phyloP scores from a whole-genome alignment of 2,329 filamentous ascomycete genomes.

The Curvularia hawaiiensis region DNA sequence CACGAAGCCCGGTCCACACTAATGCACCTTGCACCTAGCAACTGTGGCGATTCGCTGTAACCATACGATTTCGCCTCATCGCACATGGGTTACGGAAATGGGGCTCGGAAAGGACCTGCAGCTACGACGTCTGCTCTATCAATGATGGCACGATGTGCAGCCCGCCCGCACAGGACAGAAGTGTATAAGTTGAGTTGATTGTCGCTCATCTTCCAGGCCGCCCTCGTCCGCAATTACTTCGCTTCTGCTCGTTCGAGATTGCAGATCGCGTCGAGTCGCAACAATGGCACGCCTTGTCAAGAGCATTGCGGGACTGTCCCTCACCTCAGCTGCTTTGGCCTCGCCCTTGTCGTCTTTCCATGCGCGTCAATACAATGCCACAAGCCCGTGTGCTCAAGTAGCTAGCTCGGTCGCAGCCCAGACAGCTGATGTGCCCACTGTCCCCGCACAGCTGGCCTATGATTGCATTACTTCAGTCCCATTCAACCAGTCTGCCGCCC shows the following conservation, averaged over 20 bases:
- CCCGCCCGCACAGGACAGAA: background rate
- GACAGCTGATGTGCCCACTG: slow-evolving; percentile 40
- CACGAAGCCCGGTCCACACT: background rate
- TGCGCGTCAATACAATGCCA: slow-evolving; percentile 33
- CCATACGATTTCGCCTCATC: background rate
- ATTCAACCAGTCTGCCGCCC: slow-evolving; percentile 50
- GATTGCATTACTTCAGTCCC: slow-evolving; percentile 54
- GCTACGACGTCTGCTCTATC: no score
- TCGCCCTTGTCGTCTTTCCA: slow-evolving; percentile 31
- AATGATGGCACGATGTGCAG: background rate
- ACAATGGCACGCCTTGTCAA: slow-evolving; percentile 35
- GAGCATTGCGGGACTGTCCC: slow-evolving; percentile 30
- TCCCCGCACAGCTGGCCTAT: slow-evolving; percentile 52
- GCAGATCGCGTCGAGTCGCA: background rate
- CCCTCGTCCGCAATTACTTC: background rate
- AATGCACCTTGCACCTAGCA: background rate
- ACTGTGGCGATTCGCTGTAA: background rate
- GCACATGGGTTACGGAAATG: no score
- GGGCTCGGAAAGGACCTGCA: no score
- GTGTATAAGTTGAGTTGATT: background rate
- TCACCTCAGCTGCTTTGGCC: slow-evolving; percentile 35
- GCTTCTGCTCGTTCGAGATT: background rate
- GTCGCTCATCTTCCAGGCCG: background rate
- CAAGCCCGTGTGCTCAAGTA: slow-evolving; percentile 42
- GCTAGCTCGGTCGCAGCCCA: slow-evolving; percentile 36